These are phyloP conservation scores for Coemansia sp. DNA, from an alignment of 192 early-diverging fungal species.

Conservation along the genomic window DNA sequence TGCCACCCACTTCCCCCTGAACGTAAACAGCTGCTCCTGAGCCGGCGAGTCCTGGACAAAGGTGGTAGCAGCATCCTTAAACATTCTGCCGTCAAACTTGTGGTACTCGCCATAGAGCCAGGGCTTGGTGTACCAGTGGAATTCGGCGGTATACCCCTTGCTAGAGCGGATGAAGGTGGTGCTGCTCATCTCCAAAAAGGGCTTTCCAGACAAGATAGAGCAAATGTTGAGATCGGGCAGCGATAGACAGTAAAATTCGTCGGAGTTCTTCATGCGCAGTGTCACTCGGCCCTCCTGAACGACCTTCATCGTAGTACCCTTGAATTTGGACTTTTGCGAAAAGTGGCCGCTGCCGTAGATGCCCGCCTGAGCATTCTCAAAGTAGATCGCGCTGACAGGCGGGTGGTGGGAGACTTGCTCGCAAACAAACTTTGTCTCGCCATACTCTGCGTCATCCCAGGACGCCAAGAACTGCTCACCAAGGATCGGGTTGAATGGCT, in stretches of 20 bases:
- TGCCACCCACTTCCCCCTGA: constrained; percentile 74
- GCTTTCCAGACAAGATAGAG: constrained; percentile 70
- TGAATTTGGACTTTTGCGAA: constrained; percentile 69
- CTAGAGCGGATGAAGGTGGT: constrained; percentile 62
- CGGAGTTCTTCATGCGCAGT: constrained; percentile 63
- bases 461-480: constrained; percentile 70
- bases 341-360: constrained; percentile 67
- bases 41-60: constrained; percentile 27
- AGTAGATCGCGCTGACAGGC: constrained; percentile 69
- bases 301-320: constrained; percentile 74
- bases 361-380: constrained; percentile 65
- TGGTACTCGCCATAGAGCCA: constrained; percentile 84
- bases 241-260: constrained; percentile 73
- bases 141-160: constrained; percentile 61
- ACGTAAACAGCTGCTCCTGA: constrained; percentile 44
- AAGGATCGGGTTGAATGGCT: constrained; percentile 73
- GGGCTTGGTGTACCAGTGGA: constrained; percentile 75
- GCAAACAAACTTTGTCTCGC: constrained; percentile 62
- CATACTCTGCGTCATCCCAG: constrained; percentile 62
- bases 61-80: constrained; percentile 32
- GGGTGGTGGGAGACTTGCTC: constrained; percentile 79
- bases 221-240: constrained; percentile 76
- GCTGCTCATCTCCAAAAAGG: constrained; percentile 69
- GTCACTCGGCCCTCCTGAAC: constrained; percentile 79
- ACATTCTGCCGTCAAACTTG: constrained; percentile 68